These are phyloP conservation scores for Solioccasus polychromus DNA, from an alignment of 768 basidiomycete species.

Conservation along the genomic window DNA sequence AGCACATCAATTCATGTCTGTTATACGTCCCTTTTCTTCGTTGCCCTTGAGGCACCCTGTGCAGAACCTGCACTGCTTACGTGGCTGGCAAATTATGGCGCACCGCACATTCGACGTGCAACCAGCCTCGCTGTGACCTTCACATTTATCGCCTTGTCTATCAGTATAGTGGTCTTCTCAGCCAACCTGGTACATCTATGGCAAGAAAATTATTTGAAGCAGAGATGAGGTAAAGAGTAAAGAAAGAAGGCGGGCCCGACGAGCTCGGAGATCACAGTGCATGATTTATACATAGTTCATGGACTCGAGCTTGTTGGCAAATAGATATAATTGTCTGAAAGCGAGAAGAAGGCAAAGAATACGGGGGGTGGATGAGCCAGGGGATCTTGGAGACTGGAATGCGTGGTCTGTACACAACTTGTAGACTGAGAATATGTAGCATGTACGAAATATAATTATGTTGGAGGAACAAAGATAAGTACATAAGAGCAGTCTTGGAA, in stretches of 20 bases:
- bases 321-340: too few relatives aligned
- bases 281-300: too few relatives aligned
- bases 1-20: constrained; percentile 37
- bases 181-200: constrained; percentile 42
- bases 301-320: too few relatives aligned
- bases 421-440: too few relatives aligned
- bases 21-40: constrained; percentile 58
- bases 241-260: too few relatives aligned
- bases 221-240: too few relatives aligned
- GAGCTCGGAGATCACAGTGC: too few relatives aligned
- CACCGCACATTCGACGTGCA: constrained; percentile 55
- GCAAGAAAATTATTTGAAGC: constrained; percentile 45
- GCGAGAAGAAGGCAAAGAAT: constrained; percentile 32
- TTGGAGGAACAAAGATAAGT: too few relatives aligned
- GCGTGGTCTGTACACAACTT: constrained; percentile 57
- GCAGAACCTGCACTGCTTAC: constrained; percentile 51
- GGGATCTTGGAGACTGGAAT: constrained; percentile 47
- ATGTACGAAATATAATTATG: too few relatives aligned
- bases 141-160: constrained; percentile 35
- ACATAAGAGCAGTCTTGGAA: too few relatives aligned
- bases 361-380: constrained; percentile 36
- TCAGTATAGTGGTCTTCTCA: constrained; percentile 37
- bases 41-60: constrained; percentile 48
- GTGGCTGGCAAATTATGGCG: constrained; percentile 62
- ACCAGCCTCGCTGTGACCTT: constrained; percentile 57